These are phyloP conservation scores for Phaeolepiota aurea DNA, from an alignment of 768 basidiomycete genomes.

Conservation along the genomic window DNA sequence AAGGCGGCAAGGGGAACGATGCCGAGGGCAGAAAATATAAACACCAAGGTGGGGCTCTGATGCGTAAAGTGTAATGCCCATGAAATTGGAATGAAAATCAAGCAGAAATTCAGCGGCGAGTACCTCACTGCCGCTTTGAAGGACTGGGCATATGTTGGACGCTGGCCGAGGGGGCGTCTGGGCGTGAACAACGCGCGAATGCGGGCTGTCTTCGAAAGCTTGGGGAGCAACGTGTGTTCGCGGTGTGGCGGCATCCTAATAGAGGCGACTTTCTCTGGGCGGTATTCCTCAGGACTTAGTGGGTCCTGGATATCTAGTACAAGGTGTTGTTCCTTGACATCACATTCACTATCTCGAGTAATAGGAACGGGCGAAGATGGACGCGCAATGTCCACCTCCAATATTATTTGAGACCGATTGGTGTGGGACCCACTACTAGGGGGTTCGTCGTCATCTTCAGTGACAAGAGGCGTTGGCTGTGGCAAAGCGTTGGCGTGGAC, in stretches of 20 bases:
- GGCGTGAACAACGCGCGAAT: conserved; percentile 24
- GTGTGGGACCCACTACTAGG: conserved; percentile 29
- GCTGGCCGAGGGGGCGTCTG: conserved; percentile 20
- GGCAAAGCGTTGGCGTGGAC: conserved; percentile 19
- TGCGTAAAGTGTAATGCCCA: conserved; percentile 40
- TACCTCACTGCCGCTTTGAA: conserved; percentile 22
- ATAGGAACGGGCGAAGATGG: not conserved
- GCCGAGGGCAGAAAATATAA: conserved; percentile 37
- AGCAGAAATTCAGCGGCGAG: conserved; percentile 31
- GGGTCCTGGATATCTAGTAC: too few relatives aligned
- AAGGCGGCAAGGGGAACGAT: conserved; percentile 45
- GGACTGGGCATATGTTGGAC: conserved; percentile 25
- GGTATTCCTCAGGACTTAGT: too few relatives aligned
- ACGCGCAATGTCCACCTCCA: not conserved
- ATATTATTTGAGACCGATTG: conserved; percentile 22
- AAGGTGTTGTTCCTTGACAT: too few relatives aligned
- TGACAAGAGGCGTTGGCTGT: conserved; percentile 22
- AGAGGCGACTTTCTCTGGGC: not conserved
- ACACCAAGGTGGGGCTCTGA: conserved; percentile 36
- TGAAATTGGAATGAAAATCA: conserved; percentile 41
- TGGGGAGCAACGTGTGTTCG: conserved; percentile 5
- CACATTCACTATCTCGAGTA: not conserved
- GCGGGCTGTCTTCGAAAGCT: conserved; percentile 10
- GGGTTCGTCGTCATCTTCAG: conserved; percentile 35
- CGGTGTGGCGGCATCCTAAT: not conserved